These are phyloP conservation scores for Rhododendron griersonianum DNA, from an alignment of 148 eudicot species.

Conservation along the genomic window DNA sequence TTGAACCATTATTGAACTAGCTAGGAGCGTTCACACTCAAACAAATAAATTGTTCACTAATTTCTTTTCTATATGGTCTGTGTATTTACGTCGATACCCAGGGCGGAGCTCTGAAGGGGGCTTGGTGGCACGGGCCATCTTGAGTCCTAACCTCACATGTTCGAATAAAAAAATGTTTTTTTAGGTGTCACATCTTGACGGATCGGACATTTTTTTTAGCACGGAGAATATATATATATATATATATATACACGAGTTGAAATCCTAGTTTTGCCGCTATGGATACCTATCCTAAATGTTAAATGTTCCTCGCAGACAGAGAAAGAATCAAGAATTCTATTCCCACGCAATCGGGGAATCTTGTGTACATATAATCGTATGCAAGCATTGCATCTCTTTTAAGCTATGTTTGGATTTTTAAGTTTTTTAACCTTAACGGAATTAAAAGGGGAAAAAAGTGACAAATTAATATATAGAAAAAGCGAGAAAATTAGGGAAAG, in stretches of 20 bases:
- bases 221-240: too few relatives aligned
- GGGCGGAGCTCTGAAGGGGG: too few relatives aligned
- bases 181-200: too few relatives aligned
- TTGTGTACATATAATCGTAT: not conserved
- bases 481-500: not conserved
- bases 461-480: not conserved
- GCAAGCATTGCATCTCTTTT: not conserved
- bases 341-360: not conserved
- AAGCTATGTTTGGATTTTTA: not conserved
- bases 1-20: not conserved
- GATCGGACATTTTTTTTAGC: too few relatives aligned
- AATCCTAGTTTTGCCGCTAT: too few relatives aligned
- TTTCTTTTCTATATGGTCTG: not conserved
- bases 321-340: not conserved
- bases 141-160: too few relatives aligned
- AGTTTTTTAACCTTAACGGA: not conserved
- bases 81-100: not conserved
- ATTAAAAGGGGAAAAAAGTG: not conserved
- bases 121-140: too few relatives aligned
- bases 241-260: too few relatives aligned
- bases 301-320: not conserved
- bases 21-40: not conserved
- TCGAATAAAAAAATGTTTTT: too few relatives aligned
- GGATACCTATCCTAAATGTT: not conserved
- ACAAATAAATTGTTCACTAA: not conserved